These are phyloP conservation scores for Solanum bulbocastanum DNA, from an alignment of 257 asterid genomes.

Conservation along the genomic window DNA sequence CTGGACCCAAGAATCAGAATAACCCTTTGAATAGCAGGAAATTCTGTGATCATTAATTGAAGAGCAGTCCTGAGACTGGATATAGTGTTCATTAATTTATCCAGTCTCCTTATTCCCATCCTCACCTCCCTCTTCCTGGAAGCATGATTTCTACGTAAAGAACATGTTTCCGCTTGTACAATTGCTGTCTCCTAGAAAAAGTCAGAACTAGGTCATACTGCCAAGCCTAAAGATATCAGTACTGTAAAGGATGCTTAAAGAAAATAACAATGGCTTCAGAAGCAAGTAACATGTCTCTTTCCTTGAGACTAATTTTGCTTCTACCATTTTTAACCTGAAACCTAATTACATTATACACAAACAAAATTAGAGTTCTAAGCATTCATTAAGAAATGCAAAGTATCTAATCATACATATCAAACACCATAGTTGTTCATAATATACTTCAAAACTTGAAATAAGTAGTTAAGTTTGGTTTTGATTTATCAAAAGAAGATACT, in stretches of 20 bases:
- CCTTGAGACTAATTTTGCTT: background rate
- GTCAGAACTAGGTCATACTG: background rate
- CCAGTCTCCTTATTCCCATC: constrained; percentile 65
- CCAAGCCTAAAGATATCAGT: background rate
- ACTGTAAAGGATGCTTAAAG: background rate
- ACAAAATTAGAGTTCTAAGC: background rate
- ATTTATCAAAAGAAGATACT: background rate
- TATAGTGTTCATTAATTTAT: constrained; percentile 55
- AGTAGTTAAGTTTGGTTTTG: background rate
- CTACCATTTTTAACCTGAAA: background rate
- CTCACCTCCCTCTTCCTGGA: constrained; percentile 81
- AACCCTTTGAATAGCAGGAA: constrained; percentile 44
- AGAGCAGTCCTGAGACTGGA: constrained; percentile 52
- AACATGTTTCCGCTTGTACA: constrained; percentile 34
- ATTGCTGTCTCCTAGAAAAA: constrained; percentile 47
- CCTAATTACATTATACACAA: background rate
- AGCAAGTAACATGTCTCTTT: background rate
- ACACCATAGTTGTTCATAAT: background rate
- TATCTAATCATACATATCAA: background rate
- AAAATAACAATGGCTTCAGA: background rate
- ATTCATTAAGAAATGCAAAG: background rate
- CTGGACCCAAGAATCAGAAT: constrained; percentile 75
- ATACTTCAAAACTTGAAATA: background rate
- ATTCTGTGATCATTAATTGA: constrained; percentile 50
- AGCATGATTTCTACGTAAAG: constrained; percentile 51